phyloP scores from a whole-genome alignment of 768 basidiomycete species.

The Phaeotremella skinneri region DNA sequence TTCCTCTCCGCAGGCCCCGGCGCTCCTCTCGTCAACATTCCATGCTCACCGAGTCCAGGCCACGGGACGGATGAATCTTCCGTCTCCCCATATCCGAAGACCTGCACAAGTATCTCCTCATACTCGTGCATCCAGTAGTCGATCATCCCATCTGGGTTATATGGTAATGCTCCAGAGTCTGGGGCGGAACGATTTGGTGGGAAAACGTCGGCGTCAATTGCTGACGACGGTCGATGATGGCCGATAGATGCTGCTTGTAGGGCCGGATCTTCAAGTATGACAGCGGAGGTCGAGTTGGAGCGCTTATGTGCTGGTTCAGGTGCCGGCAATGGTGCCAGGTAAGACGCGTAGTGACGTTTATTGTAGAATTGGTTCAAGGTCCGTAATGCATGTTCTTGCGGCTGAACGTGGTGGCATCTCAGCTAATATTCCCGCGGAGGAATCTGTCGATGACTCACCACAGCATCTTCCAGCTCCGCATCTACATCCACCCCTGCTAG shows the following conservation, averaged over 20 bases:
- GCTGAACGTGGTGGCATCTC: slow-evolving; percentile 55
- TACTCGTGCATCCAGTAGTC: slow-evolving; percentile 91
- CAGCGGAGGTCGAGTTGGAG: slow-evolving; percentile 48
- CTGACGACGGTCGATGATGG: slow-evolving; percentile 55
- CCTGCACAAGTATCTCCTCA: slow-evolving; percentile 74
- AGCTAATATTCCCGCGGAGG: background rate
- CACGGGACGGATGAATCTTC: slow-evolving; percentile 39
- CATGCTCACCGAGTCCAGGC: slow-evolving; percentile 52
- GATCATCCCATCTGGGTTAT: slow-evolving; percentile 80
- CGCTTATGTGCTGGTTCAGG: slow-evolving; percentile 54
- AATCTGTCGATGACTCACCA: slow-evolving; percentile 56
- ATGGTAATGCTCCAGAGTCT: slow-evolving; percentile 71
- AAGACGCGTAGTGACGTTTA: slow-evolving; percentile 75
- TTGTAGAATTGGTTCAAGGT: slow-evolving; percentile 96
- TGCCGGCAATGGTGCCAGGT: slow-evolving; percentile 70
- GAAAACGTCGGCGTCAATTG: slow-evolving; percentile 79
- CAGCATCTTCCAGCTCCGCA: slow-evolving; percentile 75
- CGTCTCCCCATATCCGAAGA: slow-evolving; percentile 54
- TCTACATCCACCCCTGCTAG: slow-evolving; percentile 89
- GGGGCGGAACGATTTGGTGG: slow-evolving; percentile 79
- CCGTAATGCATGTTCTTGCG: slow-evolving; percentile 90
- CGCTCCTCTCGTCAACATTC: slow-evolving; percentile 16
- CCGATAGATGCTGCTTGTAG: slow-evolving; percentile 10
- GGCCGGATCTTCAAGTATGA: slow-evolving; percentile 36
- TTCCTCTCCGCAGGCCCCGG: slow-evolving; percentile 33